A percentile compares a stretch with the other conserved stretches of the same genome.
These are phyloP conservation scores for Phoenix roebelenii DNA, from an alignment of 176 grass and related monocot genomes.

Conservation along the genomic window DNA sequence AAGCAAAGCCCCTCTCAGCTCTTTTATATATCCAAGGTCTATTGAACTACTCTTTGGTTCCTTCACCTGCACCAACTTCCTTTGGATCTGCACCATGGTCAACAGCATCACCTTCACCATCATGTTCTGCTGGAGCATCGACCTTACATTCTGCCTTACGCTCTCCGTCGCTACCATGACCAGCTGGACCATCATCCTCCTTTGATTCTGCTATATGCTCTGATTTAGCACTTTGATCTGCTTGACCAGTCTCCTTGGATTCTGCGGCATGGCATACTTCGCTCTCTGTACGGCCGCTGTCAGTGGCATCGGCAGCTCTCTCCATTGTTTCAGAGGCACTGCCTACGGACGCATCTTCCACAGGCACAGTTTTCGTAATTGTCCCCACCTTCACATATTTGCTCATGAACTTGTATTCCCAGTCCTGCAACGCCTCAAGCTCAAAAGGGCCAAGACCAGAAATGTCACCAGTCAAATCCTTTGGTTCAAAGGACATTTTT, in stretches of 20 bases:
- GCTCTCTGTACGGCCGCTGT: not conserved
- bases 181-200: too few species aligned
- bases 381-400: slow-evolving; percentile 74
- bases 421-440: slow-evolving; percentile 60
- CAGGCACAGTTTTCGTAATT: slow-evolving; percentile 16
- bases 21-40: too few species aligned
- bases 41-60: too few species aligned
- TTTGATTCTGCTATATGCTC: not conserved
- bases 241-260: not conserved
- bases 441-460: slow-evolving; percentile 60
- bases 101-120: too few species aligned
- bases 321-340: not conserved
- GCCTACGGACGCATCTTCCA: not conserved
- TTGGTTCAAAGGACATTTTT: slow-evolving; percentile 77
- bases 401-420: slow-evolving; percentile 69
- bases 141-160: too few species aligned
- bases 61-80: too few species aligned
- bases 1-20: too few species aligned
- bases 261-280: not conserved
- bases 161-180: too few species aligned
- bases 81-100: too few species aligned
- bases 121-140: too few species aligned
- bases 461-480: slow-evolving; percentile 65
- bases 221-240: not conserved
- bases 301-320: not conserved